Evolutionary conservation across 1,284 basidiomycete species (phyloP).

Genomic region (Cryptococcus sp.): DNA sequence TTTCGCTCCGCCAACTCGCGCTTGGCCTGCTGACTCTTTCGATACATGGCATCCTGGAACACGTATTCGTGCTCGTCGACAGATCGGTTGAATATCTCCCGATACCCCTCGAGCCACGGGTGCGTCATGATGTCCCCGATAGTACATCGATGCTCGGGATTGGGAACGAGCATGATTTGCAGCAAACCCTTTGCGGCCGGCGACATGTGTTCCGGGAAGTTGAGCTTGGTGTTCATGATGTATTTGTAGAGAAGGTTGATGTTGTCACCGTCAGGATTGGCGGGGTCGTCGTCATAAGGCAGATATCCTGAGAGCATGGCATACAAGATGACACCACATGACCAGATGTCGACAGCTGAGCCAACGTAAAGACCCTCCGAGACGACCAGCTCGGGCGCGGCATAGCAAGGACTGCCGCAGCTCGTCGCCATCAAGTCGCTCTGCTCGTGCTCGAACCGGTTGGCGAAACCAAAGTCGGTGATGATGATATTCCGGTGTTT

Average conservation of each 20-base stretch:
- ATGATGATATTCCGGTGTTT: slow-evolving; percentile 98
- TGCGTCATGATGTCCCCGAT: slow-evolving; percentile 77
- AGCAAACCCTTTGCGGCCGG: slow-evolving; percentile 72
- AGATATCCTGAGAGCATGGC: slow-evolving; percentile 99
- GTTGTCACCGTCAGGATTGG: slow-evolving; percentile 98
- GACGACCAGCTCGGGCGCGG: slow-evolving; percentile 98
- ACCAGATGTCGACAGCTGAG: slow-evolving; percentile 99
- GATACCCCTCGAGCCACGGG: slow-evolving; percentile 74
- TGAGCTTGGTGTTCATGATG: slow-evolving; percentile 93
- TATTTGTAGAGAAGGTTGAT: slow-evolving; percentile 99
- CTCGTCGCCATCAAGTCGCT: slow-evolving; percentile 99
- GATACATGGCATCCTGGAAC: slow-evolving; percentile 80
- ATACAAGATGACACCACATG: slow-evolving; percentile 97
- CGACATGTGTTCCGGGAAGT: slow-evolving; percentile 91
- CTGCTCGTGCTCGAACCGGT: slow-evolving; percentile 85
- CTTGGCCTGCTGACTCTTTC: slow-evolving; percentile 78
- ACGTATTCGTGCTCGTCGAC: slow-evolving; percentile 77
- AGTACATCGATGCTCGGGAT: slow-evolving; percentile 72
- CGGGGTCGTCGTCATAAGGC: slow-evolving; percentile 99
- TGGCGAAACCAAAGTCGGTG: slow-evolving; percentile 99
- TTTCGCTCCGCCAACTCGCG: slow-evolving; percentile 54
- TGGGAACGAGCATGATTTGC: slow-evolving; percentile 82
- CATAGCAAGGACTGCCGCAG: slow-evolving; percentile 97
- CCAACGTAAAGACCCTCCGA: slow-evolving; percentile 97
- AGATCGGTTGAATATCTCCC: slow-evolving; percentile 65